Conservation (phyloP, 2,329 filamentous ascomycete species). For the Pseudogymnoascus sp. region DNA sequence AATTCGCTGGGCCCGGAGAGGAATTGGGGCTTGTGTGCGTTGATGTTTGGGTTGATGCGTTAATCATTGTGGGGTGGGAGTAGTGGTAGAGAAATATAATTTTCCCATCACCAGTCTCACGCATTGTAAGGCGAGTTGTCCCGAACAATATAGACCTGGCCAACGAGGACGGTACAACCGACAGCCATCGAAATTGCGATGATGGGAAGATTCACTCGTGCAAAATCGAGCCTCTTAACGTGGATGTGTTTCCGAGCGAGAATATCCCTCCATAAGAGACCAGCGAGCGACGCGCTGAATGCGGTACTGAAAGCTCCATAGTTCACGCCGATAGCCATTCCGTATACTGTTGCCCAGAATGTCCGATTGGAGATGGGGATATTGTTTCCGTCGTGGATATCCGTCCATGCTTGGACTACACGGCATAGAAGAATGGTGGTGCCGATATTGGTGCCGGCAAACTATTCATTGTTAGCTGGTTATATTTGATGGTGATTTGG, state of each 20-base stretch:
- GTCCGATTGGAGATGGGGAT: slow-evolving; percentile 51
- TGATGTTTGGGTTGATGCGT: background rate
- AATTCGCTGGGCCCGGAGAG: background rate
- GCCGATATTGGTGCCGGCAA: slow-evolving; percentile 69
- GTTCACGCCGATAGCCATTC: slow-evolving; percentile 67
- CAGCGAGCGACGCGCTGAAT: slow-evolving; percentile 63
- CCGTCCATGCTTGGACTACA: slow-evolving; percentile 59
- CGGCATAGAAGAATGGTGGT: slow-evolving; percentile 65
- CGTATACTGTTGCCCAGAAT: slow-evolving; percentile 67
- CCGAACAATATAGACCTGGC: slow-evolving; percentile 53
- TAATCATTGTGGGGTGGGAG: background rate
- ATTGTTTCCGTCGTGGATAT: slow-evolving; percentile 42
- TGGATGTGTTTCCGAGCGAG: slow-evolving; percentile 58
- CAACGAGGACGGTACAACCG: slow-evolving; percentile 51
- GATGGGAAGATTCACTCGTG: slow-evolving; percentile 59
- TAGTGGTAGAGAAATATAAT: background rate
- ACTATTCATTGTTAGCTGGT: slow-evolving; percentile 37
- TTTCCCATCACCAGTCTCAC: background rate
- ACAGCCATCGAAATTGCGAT: slow-evolving; percentile 61
- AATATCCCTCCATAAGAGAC: slow-evolving; percentile 65
- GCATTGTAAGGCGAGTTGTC: slow-evolving; percentile 25
- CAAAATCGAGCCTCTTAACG: slow-evolving; percentile 56
- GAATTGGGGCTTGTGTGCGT: background rate
- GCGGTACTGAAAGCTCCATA: slow-evolving; percentile 66
- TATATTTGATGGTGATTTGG: background rate